phyloP scores from a whole-genome alignment of 805 yeast species.

The Saturnispora serradocipensis region DNA sequence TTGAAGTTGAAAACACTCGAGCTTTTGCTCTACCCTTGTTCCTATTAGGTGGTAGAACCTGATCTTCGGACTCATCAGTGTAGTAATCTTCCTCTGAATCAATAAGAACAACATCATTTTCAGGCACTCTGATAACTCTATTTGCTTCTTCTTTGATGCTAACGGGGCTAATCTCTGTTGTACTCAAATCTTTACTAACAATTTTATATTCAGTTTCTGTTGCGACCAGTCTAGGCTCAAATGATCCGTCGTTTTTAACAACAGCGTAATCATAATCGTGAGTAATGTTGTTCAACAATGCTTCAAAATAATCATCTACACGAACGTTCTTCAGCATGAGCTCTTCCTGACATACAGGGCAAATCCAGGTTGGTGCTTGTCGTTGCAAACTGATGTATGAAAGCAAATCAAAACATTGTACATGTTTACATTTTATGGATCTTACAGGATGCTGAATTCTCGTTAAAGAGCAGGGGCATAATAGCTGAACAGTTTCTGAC shows the following conservation, averaged over 20 bases:
- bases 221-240: conserved; percentile 36
- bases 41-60: neutral
- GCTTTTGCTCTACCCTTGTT: neutral
- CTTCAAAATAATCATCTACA: conserved; percentile 63
- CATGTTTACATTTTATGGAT: conserved; percentile 63
- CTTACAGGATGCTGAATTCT: conserved; percentile 67
- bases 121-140: conserved; percentile 7
- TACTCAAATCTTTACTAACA: conserved; percentile 1
- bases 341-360: conserved; percentile 66
- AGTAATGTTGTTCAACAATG: conserved; percentile 45
- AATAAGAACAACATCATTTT: conserved; percentile 3
- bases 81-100: conserved; percentile 6
- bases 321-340: conserved; percentile 51
- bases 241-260: conserved; percentile 62
- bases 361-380: conserved; percentile 77
- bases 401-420: conserved; percentile 81
- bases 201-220: conserved; percentile 6
- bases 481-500: conserved; percentile 50
- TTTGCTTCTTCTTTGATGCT: conserved; percentile 9
- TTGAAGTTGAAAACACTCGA: neutral
- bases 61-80: neutral
- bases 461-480: conserved; percentile 70
- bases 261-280: conserved; percentile 57
- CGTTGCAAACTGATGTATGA: conserved; percentile 66
- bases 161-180: neutral